Evolutionary conservation across 1,284 basidiomycete genomes (phyloP).

Genomic region (Lignosus rhinocerotis): DNA sequence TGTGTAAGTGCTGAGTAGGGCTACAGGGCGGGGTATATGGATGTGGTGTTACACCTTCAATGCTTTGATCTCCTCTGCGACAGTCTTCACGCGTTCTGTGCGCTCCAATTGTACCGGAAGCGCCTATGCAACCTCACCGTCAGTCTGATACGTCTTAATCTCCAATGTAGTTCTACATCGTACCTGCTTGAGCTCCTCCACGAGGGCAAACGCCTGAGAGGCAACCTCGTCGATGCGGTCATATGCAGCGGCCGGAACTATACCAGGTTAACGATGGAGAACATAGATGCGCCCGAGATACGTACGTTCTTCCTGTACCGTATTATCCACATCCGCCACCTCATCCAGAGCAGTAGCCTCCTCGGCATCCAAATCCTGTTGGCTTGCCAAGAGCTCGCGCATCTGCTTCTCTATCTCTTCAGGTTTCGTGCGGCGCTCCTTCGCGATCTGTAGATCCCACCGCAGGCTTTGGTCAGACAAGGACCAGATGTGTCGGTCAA

Average conservation of each 20-base stretch:
- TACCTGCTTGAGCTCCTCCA: conserved; percentile 56
- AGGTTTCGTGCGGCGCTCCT: conserved; percentile 23
- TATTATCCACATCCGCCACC: conserved; percentile 12
- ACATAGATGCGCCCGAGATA: not conserved
- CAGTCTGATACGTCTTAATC: not conserved
- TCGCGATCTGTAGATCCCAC: conserved; percentile 26
- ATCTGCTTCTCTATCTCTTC: conserved; percentile 23
- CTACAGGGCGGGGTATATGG: conserved; percentile 17
- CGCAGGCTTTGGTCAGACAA: conserved; percentile 26
- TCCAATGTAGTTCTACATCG: not conserved
- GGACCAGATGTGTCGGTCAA: conserved; percentile 28
- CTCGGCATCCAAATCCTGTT: conserved; percentile 15
- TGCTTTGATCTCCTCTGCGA: conserved; percentile 46
- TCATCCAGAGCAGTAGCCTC: conserved; percentile 26
- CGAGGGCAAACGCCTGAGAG: conserved; percentile 35
- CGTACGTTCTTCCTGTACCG: conserved; percentile 16
- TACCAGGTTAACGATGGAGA: not conserved
- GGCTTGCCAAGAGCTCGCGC: conserved; percentile 22
- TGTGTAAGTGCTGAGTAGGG: conserved; percentile 1
- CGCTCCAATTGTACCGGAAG: conserved; percentile 47
- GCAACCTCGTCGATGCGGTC: conserved; percentile 28
- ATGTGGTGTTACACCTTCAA: conserved; percentile 41
- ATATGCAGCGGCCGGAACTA: conserved; percentile 26
- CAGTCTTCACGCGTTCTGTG: conserved; percentile 40
- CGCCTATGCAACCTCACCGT: conserved; percentile 36